Conservation (phyloP, 2,329 filamentous ascomycete genomes). For the Aspergillus udagawae region DNA sequence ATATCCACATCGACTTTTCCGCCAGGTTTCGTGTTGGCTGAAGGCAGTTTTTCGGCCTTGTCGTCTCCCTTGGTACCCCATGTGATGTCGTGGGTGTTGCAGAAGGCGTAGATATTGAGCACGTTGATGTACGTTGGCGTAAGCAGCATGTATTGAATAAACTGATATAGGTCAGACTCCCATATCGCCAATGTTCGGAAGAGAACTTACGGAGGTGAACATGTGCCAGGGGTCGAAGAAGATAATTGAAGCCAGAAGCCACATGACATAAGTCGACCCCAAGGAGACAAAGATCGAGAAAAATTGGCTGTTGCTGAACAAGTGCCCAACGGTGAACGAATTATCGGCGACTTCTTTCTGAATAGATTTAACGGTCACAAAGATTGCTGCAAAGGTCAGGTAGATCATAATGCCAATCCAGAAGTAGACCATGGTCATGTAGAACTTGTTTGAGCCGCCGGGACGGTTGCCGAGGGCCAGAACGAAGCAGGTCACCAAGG, state of each 20-base stretch:
- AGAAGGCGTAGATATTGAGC: constrained; percentile 98
- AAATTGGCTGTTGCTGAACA: constrained; percentile 87
- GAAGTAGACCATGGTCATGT: constrained; percentile 97
- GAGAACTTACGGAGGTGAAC: constrained; percentile 64
- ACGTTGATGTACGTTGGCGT: constrained; percentile 98
- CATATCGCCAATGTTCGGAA: not conserved
- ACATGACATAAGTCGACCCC: constrained; percentile 87
- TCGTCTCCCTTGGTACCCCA: constrained; percentile 99
- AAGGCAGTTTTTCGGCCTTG: constrained; percentile 85
- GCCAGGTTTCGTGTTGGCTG: constrained; percentile 84
- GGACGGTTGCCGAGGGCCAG: constrained; percentile 91
- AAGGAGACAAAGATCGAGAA: constrained; percentile 91
- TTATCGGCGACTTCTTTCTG: constrained; percentile 61
- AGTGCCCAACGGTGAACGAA: constrained; percentile 63
- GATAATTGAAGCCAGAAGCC: constrained; percentile 83
- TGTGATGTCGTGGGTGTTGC: constrained; percentile 95
- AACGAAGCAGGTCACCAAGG: constrained; percentile 90
- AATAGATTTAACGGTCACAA: constrained; percentile 85
- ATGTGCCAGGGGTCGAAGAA: constrained; percentile 99
- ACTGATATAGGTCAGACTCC: constrained; percentile 39
- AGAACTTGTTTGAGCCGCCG: constrained; percentile 87
- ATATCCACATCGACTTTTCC: constrained; percentile 89
- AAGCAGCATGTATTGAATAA: constrained; percentile 89
- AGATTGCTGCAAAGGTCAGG: constrained; percentile 90
- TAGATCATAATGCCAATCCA: constrained; percentile 96